Percentiles rank a stretch among this genome's conserved stretches.
These are phyloP conservation scores for Hygrophorus pudorinus DNA, from an alignment of 768 basidiomycete genomes.

Conservation along the genomic window DNA sequence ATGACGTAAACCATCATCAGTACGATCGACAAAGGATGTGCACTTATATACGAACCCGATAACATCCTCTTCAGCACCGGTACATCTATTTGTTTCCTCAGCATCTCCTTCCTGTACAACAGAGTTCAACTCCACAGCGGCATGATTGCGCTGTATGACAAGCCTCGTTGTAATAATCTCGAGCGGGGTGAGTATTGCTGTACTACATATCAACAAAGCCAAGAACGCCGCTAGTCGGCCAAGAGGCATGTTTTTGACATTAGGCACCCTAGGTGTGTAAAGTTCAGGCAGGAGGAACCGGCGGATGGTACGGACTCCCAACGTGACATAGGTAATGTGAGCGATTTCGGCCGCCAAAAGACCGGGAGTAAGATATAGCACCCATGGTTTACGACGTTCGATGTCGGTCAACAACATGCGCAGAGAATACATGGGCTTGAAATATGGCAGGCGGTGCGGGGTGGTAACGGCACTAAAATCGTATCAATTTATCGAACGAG, in stretches of 20 bases:
- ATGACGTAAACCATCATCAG: conserved; percentile 4
- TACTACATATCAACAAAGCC: conserved; percentile 43
- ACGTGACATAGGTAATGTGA: conserved; percentile 34
- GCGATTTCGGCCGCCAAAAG: conserved; percentile 42
- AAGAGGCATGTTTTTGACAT: conserved; percentile 32
- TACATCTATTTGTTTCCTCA: too few relatives aligned
- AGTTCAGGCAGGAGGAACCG: conserved; percentile 33
- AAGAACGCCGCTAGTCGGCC: conserved; percentile 47
- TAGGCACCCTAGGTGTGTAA: conserved; percentile 19
- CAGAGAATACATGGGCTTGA: conserved; percentile 47
- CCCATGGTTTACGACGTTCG: conserved; percentile 70
- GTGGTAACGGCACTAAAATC: conserved; percentile 65
- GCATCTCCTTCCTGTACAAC: conserved; percentile 48
- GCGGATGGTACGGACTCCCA: conserved; percentile 37
- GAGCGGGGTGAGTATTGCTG: conserved; percentile 55
- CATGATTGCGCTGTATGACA: conserved; percentile 82
- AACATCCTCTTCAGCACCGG: too few relatives aligned
- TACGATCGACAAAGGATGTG: neutral
- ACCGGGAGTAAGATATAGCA: conserved; percentile 71
- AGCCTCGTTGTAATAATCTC: conserved; percentile 73
- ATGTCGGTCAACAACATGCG: conserved; percentile 72
- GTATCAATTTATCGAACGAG: conserved; percentile 1
- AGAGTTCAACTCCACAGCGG: conserved; percentile 65
- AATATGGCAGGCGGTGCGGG: conserved; percentile 64
- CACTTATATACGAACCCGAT: too few relatives aligned